These are phyloP conservation scores for Cryptococcus maquisensis DNA, from an alignment of 1,284 basidiomycete genomes.

Conservation along the genomic window DNA sequence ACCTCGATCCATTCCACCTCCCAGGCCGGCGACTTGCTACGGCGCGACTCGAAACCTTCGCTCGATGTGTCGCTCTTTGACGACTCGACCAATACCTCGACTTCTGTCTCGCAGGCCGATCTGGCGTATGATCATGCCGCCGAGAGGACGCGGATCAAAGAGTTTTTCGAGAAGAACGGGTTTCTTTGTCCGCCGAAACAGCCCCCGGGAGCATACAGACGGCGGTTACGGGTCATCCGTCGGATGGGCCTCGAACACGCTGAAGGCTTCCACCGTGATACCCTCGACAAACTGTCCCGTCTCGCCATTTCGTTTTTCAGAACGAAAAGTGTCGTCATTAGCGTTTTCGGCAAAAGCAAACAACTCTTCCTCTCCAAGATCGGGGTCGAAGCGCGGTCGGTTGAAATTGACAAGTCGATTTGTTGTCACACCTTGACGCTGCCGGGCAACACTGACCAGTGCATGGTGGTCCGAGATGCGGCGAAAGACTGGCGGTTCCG, in stretches of 20 bases:
- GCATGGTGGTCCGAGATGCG: constrained; percentile 31
- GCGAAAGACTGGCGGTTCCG: constrained; percentile 37
- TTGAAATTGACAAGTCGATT: constrained; percentile 26
- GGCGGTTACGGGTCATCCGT: constrained; percentile 34
- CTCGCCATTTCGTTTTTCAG: constrained; percentile 31
- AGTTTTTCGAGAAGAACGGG: constrained; percentile 30
- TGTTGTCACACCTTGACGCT: constrained; percentile 34
- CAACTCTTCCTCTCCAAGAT: constrained; percentile 31
- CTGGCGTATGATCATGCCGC: constrained; percentile 14
- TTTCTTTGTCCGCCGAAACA: constrained; percentile 37
- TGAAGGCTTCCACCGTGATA: constrained; percentile 11
- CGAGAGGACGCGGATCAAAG: constrained; percentile 23
- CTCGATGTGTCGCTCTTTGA: constrained; percentile 15
- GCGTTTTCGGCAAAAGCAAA: constrained; percentile 25
- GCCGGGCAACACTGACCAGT: constrained; percentile 9
- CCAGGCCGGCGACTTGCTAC: background rate
- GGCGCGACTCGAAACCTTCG: background rate
- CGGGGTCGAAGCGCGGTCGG: constrained; percentile 17
- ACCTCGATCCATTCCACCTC: constrained; percentile 1
- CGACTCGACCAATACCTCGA: constrained; percentile 20
- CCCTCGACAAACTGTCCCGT: constrained; percentile 35
- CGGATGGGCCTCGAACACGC: constrained; percentile 33
- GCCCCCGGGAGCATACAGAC: constrained; percentile 21
- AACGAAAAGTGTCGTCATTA: constrained; percentile 26
- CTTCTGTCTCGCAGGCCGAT: constrained; percentile 15